Base-by-base conservation (phyloP, 495 filamentous ascomycete genomes). In the Gamarada debralockiae region DNA sequence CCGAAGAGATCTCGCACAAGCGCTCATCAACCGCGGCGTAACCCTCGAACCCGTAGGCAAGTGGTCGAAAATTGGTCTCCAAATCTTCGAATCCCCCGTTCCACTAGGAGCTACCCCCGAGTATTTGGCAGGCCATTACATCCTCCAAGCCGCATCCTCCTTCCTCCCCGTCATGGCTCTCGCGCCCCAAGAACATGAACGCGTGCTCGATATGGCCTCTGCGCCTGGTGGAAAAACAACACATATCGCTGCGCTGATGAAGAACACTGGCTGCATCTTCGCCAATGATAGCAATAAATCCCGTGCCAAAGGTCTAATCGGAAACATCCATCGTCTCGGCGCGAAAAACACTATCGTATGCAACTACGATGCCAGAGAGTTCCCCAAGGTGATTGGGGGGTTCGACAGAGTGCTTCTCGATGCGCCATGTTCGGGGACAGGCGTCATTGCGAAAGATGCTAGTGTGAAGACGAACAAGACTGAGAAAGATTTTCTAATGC, bases 131-230 rank as follows among this genome's bases (percentile, higher is more conserved):
- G 93, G 93, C 20, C 89, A 97, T 65, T 98, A 98, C 73, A 97
- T 98, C 61, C 78, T 97, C 13, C 95, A 97, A 74, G 93, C 93
- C 10, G 93, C 93, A 1, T 93, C 90, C 20, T 97, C 92, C 23
- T 98, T 98, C 76, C 80, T 98, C 23, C 93, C 93, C 59, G 92
- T 96, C 59, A 97, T 98, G 90, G 93, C 95, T 2, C 78, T 98
- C 14, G 90, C 87, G 13, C 95, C 93, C 0, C 93, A 97, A 67
- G 88, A 95, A 67, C 78, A 91, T 55, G 93, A 98, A 73, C 81
- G 93, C 9, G 74, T 92, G 22, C 87, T 95, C 45, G 84, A 90
- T 73, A 98, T 98, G 93, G 90, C 93, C n/a, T 82, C 93, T 52
- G 93, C 93, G 55, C 93, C 93, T 52, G 93, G 93, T 71, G 93